A percentile compares a stretch with the other conserved stretches of the same genome.
Conservation (phyloP, 768 basidiomycete genomes). For the Cystoderma amianthinum region DNA sequence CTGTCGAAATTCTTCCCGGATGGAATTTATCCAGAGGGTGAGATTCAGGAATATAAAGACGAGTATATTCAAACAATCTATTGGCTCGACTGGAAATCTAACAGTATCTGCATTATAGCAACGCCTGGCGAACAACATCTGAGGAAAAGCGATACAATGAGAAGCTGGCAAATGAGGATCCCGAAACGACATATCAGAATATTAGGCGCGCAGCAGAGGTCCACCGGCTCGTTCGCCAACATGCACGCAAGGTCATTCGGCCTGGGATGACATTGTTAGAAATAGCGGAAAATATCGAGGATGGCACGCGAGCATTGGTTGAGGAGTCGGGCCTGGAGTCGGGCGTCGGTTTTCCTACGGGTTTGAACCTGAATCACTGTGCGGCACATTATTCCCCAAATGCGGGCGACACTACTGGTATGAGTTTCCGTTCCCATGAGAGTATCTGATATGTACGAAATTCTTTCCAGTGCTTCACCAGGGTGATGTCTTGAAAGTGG, state of each 20-base stretch:
- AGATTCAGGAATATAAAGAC: constrained; percentile 86
- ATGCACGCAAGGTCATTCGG: constrained; percentile 76
- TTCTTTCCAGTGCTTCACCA: constrained; percentile 60
- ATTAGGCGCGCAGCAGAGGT: constrained; percentile 95
- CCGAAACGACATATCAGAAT: constrained; percentile 77
- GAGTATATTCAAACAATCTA: constrained; percentile 74
- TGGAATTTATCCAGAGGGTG: constrained; percentile 87
- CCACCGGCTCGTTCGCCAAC: constrained; percentile 83
- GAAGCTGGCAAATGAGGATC: constrained; percentile 68
- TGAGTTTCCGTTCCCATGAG: constrained; percentile 1
- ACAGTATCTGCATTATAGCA: constrained; percentile 57
- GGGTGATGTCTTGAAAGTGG: constrained; percentile 92
- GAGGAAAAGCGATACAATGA: constrained; percentile 89
- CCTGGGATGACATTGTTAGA: constrained; percentile 94
- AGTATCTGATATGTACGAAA: constrained; percentile 2
- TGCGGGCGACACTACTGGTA: constrained; percentile 80
- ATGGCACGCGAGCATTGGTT: constrained; percentile 83
- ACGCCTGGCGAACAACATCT: constrained; percentile 80
- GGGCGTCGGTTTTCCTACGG: constrained; percentile 96
- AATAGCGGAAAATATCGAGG: constrained; percentile 90
- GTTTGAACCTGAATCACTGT: constrained; percentile 87
- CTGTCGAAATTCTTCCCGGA: constrained; percentile 83
- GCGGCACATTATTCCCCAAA: constrained; percentile 98
- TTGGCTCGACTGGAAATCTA: too few relatives aligned
- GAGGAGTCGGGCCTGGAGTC: constrained; percentile 83